Conservation (phyloP, 331 rosid genomes). For the Spiraea crenata region DNA sequence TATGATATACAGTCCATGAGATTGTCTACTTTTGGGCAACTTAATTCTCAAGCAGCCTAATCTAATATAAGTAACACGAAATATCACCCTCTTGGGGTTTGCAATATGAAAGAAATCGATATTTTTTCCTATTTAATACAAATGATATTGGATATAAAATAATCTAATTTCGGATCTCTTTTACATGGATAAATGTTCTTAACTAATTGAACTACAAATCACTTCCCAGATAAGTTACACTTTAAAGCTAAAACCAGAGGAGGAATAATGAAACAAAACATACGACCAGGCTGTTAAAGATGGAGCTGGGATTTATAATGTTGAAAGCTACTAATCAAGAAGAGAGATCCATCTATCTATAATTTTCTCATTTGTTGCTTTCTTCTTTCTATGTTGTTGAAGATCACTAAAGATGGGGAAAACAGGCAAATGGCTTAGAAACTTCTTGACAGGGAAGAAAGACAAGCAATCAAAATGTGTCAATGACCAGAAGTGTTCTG, state of each 20-base stretch:
- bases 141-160: no score
- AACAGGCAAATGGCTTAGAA: conserved; percentile 77
- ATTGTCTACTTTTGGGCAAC: conserved; percentile 23
- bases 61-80: conserved; percentile 18
- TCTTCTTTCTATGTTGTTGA: conserved; percentile 33
- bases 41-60: conserved; percentile 23
- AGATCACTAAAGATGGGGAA: conserved; percentile 63
- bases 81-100: neutral
- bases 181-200: no score
- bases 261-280: conserved; percentile 18
- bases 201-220: no score
- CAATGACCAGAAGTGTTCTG: conserved; percentile 32
- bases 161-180: no score
- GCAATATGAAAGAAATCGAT: no score
- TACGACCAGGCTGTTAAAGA: conserved; percentile 34
- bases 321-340: conserved; percentile 34
- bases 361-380: conserved; percentile 30
- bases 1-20: conserved; percentile 21
- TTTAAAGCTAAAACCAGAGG: conserved; percentile 4
- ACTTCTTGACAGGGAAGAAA: conserved; percentile 73
- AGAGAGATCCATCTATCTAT: conserved; percentile 16
- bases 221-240: conserved; percentile 6
- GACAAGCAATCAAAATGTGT: conserved; percentile 35
- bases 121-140: no score
- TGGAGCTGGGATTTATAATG: conserved; percentile 17